Base-by-base conservation (phyloP, 2,329 filamentous ascomycete genomes). In the Pseudopithomyces chartarum region DNA sequence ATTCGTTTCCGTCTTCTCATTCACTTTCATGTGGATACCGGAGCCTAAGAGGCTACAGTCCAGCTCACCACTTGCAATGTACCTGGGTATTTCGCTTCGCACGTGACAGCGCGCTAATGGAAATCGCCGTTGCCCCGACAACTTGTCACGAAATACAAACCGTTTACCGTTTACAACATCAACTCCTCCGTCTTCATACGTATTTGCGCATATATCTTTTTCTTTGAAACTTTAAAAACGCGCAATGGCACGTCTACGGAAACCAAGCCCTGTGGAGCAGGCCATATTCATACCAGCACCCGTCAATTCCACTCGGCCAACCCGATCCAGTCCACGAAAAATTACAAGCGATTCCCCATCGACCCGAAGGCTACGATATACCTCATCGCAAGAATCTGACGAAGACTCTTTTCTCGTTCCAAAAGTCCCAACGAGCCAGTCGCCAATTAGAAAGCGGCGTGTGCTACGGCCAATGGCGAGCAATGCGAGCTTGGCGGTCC, bases 221-320 rank as follows among this genome's bases (percentile, higher is more conserved):
- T 48, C 22, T 12, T n/a, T 46, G 58, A 52, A 32, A 38, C 39
- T 56, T 42, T 54, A 11, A 34, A 11, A 51, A 23, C 19, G 44
- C 50, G 59, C 54, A 38, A 75, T 75, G 73, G 73, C 73, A 46
- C 73, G 73, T 48, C 64, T 75, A 22, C 73, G 71, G 46, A 74
- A 74, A 56, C 61, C 70, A 3, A 68, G 65, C 33, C 61, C 64
- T 29, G 56, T 66, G 26, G 69, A 74, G 36, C 56, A 64, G 8
- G 47, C 61, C 33, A 62, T 59, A 44, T 57, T 65, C 32, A 52
- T 66, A 32, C 61, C 62, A 48, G 62, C 64, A 36, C 36, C 55
- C 6, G 54, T 62, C 23, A 52, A 60, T 1, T 55, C 65, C 22
- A 40, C 61, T 34, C 64, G 58, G 49, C 42, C 62, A 12, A 67